These are phyloP conservation scores for Piloderma croceum DNA, from an alignment of 768 basidiomycete genomes.

Conservation along the genomic window DNA sequence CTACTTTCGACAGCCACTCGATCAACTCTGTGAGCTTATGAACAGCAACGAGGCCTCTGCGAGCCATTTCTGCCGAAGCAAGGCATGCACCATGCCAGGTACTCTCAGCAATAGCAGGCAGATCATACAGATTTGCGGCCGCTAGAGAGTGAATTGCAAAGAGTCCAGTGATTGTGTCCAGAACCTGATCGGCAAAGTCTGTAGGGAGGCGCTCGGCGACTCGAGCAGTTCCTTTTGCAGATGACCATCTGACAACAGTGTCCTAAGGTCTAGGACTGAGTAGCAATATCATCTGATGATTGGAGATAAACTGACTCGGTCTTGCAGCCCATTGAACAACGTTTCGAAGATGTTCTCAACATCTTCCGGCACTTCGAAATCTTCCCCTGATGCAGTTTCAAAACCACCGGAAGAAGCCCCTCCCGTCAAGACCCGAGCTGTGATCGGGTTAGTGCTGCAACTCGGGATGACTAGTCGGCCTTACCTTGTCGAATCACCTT, in stretches of 20 bases:
- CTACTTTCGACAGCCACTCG: constrained; percentile 77
- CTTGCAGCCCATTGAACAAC: constrained; percentile 68
- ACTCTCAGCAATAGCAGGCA: constrained; percentile 73
- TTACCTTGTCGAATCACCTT: constrained; percentile 29
- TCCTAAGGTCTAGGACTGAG: constrained; percentile 48
- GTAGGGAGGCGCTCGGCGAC: constrained; percentile 74
- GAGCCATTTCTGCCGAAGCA: constrained; percentile 87
- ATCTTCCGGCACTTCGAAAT: constrained; percentile 69
- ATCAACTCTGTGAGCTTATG: constrained; percentile 59
- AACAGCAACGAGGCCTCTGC: constrained; percentile 64
- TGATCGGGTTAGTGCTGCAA: no score
- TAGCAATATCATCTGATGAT: constrained; percentile 2
- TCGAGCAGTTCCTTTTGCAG: constrained; percentile 87
- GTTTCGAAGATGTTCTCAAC: constrained; percentile 71
- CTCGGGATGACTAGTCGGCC: no score
- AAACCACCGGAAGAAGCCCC: no score
- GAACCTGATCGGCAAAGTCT: constrained; percentile 73
- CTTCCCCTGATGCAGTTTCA: no score
- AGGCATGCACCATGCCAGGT: constrained; percentile 96
- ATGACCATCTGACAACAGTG: constrained; percentile 90
- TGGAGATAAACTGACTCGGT: constrained; percentile 53
- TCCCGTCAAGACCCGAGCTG: no score
- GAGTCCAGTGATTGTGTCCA: constrained; percentile 70
- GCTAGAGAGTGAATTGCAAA: constrained; percentile 71
- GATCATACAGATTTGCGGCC: constrained; percentile 60